Conservation (phyloP, 2,329 filamentous ascomycete species). For the Stromatinia cepivora region DNA sequence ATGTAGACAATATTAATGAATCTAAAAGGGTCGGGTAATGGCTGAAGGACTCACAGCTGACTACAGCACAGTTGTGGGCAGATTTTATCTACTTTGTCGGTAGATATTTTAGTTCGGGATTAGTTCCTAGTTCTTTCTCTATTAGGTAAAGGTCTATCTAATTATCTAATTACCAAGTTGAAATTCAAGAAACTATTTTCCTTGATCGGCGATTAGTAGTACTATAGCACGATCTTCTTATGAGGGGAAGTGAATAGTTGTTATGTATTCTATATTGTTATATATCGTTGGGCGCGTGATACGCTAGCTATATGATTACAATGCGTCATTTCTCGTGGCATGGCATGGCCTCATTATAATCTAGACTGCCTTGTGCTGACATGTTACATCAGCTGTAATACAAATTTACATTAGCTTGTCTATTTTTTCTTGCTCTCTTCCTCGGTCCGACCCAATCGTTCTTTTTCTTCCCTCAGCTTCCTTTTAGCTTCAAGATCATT, state of each 20-base stretch:
- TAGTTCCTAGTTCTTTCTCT: slow-evolving; percentile 15
- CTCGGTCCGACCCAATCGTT: slow-evolving; percentile 29
- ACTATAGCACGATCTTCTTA: background rate
- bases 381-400: background rate
- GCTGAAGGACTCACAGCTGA: slow-evolving; percentile 12
- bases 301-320: slow-evolving; percentile 10
- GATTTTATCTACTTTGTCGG: slow-evolving; percentile 17
- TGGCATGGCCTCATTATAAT: slow-evolving; percentile 4
- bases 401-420: slow-evolving; percentile 7
- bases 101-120: slow-evolving; percentile 21
- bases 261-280: background rate
- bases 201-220: slow-evolving; percentile 5
- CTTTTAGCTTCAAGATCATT: slow-evolving; percentile 38
- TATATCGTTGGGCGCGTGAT: slow-evolving; percentile 10
- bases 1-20: slow-evolving; percentile 10
- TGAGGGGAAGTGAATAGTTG: slow-evolving; percentile 1
- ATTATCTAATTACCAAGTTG: background rate
- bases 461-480: slow-evolving; percentile 34
- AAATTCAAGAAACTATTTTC: slow-evolving; percentile 2
- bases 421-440: slow-evolving; percentile 29
- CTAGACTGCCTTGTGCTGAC: slow-evolving; percentile 4
- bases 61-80: background rate
- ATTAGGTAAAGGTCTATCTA: slow-evolving; percentile 10
- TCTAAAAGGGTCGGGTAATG: slow-evolving; percentile 14
- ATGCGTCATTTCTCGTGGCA: slow-evolving; percentile 9